Base-by-base conservation (phyloP, 495 filamentous ascomycete genomes). In the Penicillium manginii region DNA sequence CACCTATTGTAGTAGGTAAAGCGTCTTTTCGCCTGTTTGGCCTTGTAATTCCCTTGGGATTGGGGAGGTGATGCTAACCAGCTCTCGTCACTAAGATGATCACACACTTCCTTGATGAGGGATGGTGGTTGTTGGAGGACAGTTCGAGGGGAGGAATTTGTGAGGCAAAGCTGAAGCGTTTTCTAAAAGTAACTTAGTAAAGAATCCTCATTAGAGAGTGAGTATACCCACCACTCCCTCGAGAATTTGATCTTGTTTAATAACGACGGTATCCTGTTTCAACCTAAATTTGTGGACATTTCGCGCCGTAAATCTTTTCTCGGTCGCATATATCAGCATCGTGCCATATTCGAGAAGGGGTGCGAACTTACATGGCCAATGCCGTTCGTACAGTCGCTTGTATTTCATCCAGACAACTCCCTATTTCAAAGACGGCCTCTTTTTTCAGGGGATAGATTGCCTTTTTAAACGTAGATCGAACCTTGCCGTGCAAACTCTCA, bases 341-440 rank as follows among this genome's bases (percentile, higher is more conserved):
- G 9, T n/a, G 12, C 9, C 15, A n/a, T 1, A n/a, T 5, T 1
- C 12, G 4, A 37, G 15, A 6, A 37, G 12, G 15, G 4, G 12
- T 6, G 15, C 4, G 35, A n/a, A 11, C 26, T 55, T 46, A 55
- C 53, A 55, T 12, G 19, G 14, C 6, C 29, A 55, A 55, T 33
- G 53, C 21, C 10, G 53, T 35, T 2, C 45, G 10, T 46, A 55
- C 21, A 47, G 22, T 22, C 18, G 23, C 26, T 18, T 47, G 17
- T 40, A 55, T 55, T 3, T 40, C 29, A n/a, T 55, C 21, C 14
- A 55, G 18, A 35, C 53, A 55, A 55, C 19, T 40, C 14, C 53
- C 17, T 19, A 55, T 12, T 55, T 55, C 53, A n/a, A 55, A 55
- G 29, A 55, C 40, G 21, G 21, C 40, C 23, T 55, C 53, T n/a